Conservation (phyloP, 768 basidiomycete genomes). For the Macrolepiota dolichaula region DNA sequence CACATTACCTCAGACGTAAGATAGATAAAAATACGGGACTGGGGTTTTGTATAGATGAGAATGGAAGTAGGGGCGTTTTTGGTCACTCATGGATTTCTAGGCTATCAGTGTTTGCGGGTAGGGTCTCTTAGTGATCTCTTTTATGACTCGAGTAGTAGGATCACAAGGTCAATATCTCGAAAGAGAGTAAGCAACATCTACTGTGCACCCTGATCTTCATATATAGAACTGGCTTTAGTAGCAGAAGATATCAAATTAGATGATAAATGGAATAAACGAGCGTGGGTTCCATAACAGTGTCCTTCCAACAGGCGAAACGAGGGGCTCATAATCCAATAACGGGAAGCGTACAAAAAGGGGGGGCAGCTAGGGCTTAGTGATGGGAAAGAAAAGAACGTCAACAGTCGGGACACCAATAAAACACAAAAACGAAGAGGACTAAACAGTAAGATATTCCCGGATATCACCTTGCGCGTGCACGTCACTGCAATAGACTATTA, state of each 20-base stretch:
- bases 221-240: neutral
- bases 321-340: neutral
- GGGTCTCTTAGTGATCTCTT: too few species aligned
- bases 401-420: neutral
- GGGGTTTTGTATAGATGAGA: too few species aligned
- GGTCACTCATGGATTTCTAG: too few species aligned
- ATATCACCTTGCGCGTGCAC: neutral
- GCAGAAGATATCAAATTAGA: conserved; percentile 6
- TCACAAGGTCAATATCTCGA: too few species aligned
- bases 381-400: neutral
- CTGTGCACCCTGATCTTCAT: neutral
- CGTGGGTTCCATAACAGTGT: neutral
- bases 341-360: neutral
- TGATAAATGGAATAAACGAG: conserved; percentile 3
- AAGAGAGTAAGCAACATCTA: too few species aligned
- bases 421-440: neutral
- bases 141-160: too few species aligned
- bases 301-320: neutral
- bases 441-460: neutral
- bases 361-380: neutral
- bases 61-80: too few species aligned
- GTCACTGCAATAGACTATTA: conserved; percentile 61
- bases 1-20: too few species aligned
- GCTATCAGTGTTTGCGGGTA: too few species aligned
- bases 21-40: too few species aligned